These are phyloP conservation scores for Takashimella koratensis DNA, from an alignment of 1,284 basidiomycete genomes.

Conservation along the genomic window DNA sequence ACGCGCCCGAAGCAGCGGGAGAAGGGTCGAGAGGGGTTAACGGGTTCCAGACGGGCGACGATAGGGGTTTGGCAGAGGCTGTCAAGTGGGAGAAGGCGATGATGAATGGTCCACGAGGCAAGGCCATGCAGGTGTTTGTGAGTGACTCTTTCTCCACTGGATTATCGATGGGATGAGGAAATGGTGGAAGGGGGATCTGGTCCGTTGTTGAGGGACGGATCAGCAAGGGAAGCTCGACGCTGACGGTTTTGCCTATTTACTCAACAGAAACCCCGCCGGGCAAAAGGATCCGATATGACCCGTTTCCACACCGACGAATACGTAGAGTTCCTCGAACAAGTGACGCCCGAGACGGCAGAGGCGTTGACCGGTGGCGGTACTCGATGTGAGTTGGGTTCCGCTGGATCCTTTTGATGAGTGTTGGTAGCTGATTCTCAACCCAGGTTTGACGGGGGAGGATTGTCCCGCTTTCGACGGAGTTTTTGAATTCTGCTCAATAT, in stretches of 20 bases:
- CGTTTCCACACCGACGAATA: conserved; percentile 98
- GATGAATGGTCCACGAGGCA: conserved; percentile 33
- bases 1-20: conserved; percentile 20
- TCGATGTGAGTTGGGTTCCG: conserved; percentile 70
- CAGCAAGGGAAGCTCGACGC: no score
- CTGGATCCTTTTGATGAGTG: no score
- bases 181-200: no score
- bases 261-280: conserved; percentile 75
- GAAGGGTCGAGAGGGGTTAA: conserved; percentile 30
- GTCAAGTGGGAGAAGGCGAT: conserved; percentile 28
- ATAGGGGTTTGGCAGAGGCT: conserved; percentile 19
- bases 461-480: conserved; percentile 95
- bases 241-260: no score
- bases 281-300: conserved; percentile 78
- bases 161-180: not conserved
- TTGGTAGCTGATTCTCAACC: not conserved
- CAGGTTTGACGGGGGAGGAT: conserved; percentile 87
- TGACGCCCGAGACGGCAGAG: conserved; percentile 82
- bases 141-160: conserved; percentile 46
- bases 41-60: conserved; percentile 17
- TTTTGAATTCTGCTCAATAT: conserved; percentile 96
- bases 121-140: conserved; percentile 82
- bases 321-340: conserved; percentile 80
- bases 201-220: no score
- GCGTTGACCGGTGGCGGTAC: conserved; percentile 78